Evolutionary conservation across 495 filamentous ascomycete species (phyloP), one percentile per base, ranked within the genome.

Genomic region (Xylaria sp.): DNA sequence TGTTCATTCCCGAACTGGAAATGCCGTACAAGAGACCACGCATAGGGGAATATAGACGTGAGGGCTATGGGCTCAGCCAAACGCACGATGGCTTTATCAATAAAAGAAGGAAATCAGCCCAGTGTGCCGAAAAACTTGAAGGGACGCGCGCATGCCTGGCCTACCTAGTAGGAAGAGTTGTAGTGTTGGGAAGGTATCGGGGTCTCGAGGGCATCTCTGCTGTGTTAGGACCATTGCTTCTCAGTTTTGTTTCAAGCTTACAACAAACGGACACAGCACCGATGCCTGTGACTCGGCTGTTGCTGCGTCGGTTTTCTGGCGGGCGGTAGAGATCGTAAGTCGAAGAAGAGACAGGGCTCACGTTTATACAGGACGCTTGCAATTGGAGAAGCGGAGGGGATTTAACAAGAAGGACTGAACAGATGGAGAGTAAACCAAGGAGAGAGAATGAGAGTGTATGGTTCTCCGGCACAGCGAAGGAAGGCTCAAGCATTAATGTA

Each of bases 21-120:
- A 73, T 91, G 85, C 78, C 89, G 90, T 75, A 94, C 89, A 80
- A 95, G 89, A 71, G 90, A 88, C 90, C 91, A 97, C 68, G 94
- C 92, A 81, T 97, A 97, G 19, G 93, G 93, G 70, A 94, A 92
- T 81, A 95, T 93, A 77, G 92, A 94, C 3, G 93, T 95, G 71
- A 97, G 87, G 53, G 93, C 93, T 69, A 97, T 93, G 8, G 93
- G 94, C 81, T 97, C 94, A 48, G 93, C 92, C 72, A 97, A 87
- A 62, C 94, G 91, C 80, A 83, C 82, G 78, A 84, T 79, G 33
- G 79, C 79, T 81, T 69, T 11, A n/a, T n/a, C n/a, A n/a, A n/a
- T n/a, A 52, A 11, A 33, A 61, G 29, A 37, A 24, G 15, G 6
- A 15, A 63, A 65, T 43, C 43, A 43, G 41, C 58, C 46, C 46